A percentile compares a stretch with the other conserved stretches of the same genome.
Conservation (phyloP, 148 eudicot genomes). For the Persicaria maculosa region DNA sequence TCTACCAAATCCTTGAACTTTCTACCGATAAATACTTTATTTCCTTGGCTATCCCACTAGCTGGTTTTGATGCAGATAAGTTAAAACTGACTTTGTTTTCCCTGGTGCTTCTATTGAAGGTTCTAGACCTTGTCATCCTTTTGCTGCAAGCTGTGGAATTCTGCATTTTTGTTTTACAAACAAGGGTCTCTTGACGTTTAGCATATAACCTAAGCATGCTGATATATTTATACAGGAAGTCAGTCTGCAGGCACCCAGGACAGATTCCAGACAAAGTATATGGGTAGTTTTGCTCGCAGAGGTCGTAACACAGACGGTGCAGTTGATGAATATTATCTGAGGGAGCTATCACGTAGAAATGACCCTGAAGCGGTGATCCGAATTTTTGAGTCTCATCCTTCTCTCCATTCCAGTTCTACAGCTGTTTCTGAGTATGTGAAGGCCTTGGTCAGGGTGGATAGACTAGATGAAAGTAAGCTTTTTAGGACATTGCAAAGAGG, state of each 20-base stretch:
- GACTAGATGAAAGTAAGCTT: constrained; percentile 81
- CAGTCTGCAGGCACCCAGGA: constrained; percentile 31
- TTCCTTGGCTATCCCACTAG: neutral
- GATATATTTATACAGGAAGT: constrained; percentile 29
- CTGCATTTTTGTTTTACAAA: neutral
- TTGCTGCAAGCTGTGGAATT: neutral
- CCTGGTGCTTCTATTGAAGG: neutral
- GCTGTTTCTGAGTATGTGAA: constrained; percentile 88
- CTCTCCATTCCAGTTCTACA: constrained; percentile 60
- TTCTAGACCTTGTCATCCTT: neutral
- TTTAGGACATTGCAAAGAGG: constrained; percentile 86
- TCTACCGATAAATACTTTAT: neutral
- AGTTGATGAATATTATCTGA: constrained; percentile 41
- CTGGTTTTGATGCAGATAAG: neutral
- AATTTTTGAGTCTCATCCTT: constrained; percentile 73
- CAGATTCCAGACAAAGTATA: constrained; percentile 63
- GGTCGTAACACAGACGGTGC: constrained; percentile 50
- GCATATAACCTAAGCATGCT: neutral
- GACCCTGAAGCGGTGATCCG: constrained; percentile 89
- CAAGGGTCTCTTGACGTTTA: neutral
- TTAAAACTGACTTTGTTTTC: neutral
- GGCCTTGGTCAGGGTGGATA: constrained; percentile 85
- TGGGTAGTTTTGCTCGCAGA: constrained; percentile 64
- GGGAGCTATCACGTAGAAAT: constrained; percentile 54
- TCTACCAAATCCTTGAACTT: neutral